Evolutionary conservation across 2,329 filamentous ascomycete genomes (phyloP), one percentile per base, ranked within the genome.

Genomic region (Pseudogymnoascus destructans): DNA sequence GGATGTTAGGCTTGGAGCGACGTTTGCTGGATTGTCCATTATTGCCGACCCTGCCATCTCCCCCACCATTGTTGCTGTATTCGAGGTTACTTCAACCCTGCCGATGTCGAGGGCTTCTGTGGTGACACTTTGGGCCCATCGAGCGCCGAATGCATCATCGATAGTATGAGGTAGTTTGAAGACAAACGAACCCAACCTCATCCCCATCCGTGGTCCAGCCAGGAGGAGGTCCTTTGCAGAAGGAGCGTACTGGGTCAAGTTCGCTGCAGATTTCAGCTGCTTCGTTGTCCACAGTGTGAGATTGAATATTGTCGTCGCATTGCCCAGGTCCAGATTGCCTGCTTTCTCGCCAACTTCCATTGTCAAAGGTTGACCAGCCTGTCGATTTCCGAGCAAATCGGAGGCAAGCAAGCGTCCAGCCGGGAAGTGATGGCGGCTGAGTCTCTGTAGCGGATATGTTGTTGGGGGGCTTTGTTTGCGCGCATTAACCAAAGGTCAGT

Each of bases 121-220:
- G 57, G 85, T 79, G 35, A 79, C 70, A 64, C 77, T 79, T 64
- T 81, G 79, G 59, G 79, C 80, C 61, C 79, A 76, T 65, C 77
- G 71, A 58, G 76, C 69, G 32, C 72, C 72, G 58, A 76, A 69
- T 55, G 77, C 68, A 64, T 69, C 75, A 66, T 85, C 81, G 57
- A 85, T 72, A 58, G 78, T 75, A 64, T 87, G 83, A 10, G 79
- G 75, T 32, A 80, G 71, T 33, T 78, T 73, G 59, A 82, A 76
- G 64, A 85, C 79, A 63, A 84, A 79, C n/a, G 79, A 81, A 56
- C 84, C 81, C 35, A 86, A 76, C 68, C 81, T 84, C 70, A 79
- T 82, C 30, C 87, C 77, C 67, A 90, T 82, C 60, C 86, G 78
- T 55, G 86, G 86, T 3, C 86, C 79, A 15, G 81, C 85, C 70